Evolutionary conservation across 148 eudicot species (phyloP).

Genomic region (Vaccinium macrocarpon): DNA sequence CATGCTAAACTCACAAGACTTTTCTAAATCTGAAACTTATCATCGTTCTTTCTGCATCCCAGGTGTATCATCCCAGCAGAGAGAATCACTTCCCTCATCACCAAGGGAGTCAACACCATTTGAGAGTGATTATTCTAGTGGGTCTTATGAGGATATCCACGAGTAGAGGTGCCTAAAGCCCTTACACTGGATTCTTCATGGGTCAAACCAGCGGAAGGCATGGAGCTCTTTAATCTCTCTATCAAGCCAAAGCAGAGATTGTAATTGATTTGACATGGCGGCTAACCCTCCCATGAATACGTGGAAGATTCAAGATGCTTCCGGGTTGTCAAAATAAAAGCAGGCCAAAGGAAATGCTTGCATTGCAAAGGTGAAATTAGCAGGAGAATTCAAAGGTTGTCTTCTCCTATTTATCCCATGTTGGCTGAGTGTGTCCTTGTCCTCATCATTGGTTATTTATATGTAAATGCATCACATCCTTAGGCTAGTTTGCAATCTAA

Average conservation of each 20-base stretch:
- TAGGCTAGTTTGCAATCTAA: not conserved
- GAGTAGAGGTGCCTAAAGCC: slow-evolving; percentile 30
- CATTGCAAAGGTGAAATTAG: not conserved
- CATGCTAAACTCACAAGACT: not conserved
- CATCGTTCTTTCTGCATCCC: slow-evolving; percentile 17
- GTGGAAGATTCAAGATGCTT: slow-evolving; percentile 6
- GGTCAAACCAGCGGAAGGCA: not conserved
- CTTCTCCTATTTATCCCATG: not conserved
- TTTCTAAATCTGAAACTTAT: slow-evolving; percentile 6
- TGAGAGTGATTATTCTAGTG: slow-evolving; percentile 79
- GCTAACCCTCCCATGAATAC: not conserved
- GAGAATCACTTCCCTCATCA: slow-evolving; percentile 73
- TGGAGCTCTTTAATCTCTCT: not conserved
- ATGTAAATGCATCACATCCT: not conserved
- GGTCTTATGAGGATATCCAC: slow-evolving; percentile 63
- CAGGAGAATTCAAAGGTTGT: not conserved
- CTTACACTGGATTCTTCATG: not conserved
- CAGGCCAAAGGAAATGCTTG: slow-evolving; percentile 6
- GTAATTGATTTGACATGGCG: not conserved
- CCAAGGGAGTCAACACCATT: slow-evolving; percentile 69
- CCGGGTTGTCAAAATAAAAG: not conserved
- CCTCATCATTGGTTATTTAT: not conserved
- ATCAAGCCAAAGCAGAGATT: not conserved
- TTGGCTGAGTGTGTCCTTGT: not conserved
- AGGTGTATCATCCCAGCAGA: slow-evolving; percentile 68